Conservation (phyloP, 352 stramenopile genomes). For the Halophytophthora batemanensis region DNA sequence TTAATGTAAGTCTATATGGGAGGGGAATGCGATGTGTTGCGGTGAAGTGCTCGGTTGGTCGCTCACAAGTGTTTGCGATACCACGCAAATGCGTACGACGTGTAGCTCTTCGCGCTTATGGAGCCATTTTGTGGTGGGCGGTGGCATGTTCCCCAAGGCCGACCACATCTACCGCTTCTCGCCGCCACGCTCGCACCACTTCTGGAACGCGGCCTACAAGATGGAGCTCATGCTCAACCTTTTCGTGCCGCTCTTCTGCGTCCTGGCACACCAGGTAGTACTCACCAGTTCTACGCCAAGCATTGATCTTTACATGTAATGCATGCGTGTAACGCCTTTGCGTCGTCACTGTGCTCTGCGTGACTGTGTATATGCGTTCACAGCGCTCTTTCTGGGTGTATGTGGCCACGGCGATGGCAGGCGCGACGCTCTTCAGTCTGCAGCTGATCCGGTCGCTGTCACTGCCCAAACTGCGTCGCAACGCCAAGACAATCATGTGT, state of each 20-base stretch:
- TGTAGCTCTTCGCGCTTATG: constrained; percentile 68
- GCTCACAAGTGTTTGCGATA: constrained; percentile 3
- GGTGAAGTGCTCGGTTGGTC: neutral
- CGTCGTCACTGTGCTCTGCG: too few species aligned
- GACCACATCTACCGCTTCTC: constrained; percentile 80
- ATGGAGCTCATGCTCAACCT: constrained; percentile 80
- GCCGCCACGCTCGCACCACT: constrained; percentile 64
- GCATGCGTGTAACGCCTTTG: too few species aligned
- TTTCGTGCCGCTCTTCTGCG: constrained; percentile 73
- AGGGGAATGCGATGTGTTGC: neutral
- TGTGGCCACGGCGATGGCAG: constrained; percentile 53
- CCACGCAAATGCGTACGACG: too few species aligned
- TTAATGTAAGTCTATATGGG: constrained; percentile 43
- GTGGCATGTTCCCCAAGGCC: constrained; percentile 65
- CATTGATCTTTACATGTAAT: constrained; percentile 13
- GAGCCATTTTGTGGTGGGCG: constrained; percentile 68
- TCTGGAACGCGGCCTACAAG: constrained; percentile 78
- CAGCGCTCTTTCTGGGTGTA: constrained; percentile 84
- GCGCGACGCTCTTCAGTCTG: constrained; percentile 50
- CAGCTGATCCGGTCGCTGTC: constrained; percentile 76
- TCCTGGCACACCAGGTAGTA: constrained; percentile 77
- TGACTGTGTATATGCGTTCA: constrained; percentile 3
- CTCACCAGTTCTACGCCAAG: too few species aligned
- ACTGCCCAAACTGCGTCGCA: constrained; percentile 55
- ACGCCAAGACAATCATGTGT: constrained; percentile 75